phyloP scores from a whole-genome alignment of 176 grass and related monocot species.

The Alloteropsis semialata region DNA sequence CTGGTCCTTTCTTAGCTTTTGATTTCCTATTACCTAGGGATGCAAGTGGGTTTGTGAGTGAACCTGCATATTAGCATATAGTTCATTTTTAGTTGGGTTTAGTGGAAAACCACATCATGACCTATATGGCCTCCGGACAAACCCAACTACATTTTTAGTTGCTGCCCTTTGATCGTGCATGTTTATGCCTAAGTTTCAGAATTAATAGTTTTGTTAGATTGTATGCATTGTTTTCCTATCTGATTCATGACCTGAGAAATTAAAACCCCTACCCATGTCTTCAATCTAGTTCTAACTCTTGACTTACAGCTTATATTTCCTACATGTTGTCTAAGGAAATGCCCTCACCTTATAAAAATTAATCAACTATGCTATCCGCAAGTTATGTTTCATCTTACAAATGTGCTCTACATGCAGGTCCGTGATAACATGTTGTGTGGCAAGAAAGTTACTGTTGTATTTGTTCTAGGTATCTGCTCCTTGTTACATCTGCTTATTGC shows the following conservation, averaged over 20 bases:
- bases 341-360: not conserved
- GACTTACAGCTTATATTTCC: not conserved
- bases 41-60: not conserved
- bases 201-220: not conserved
- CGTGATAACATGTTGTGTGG: slow-evolving; percentile 51
- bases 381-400: slow-evolving; percentile 1
- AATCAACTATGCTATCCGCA: not conserved
- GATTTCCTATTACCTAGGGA: not conserved
- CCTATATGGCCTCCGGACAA: too few relatives aligned
- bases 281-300: not conserved
- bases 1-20: not conserved
- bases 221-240: not conserved
- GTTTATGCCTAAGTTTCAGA: not conserved
- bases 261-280: not conserved
- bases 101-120: too few relatives aligned
- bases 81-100: not conserved
- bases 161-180: not conserved
- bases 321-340: not conserved
- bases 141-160: not conserved
- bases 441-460: slow-evolving; percentile 74
- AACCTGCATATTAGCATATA: not conserved
- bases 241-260: not conserved
- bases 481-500: not conserved
- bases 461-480: slow-evolving; percentile 62
- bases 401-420: slow-evolving; percentile 37